Conservation (phyloP, 1,284 basidiomycete genomes). For the Athelia psychrophila region DNA sequence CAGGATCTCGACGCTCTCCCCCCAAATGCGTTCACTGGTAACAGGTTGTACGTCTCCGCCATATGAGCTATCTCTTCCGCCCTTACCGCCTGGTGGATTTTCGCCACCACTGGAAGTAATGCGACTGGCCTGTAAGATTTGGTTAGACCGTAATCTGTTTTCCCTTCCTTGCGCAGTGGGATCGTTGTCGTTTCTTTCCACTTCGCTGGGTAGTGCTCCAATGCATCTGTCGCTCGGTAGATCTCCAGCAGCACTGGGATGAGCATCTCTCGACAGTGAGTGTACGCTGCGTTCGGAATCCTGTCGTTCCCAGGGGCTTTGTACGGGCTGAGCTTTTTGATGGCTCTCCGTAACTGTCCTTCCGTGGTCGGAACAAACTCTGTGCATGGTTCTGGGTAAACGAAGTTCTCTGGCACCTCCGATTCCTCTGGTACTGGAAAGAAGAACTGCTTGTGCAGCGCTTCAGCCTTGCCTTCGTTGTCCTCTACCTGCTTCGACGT, state of each 20-base stretch:
- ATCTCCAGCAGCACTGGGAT: slow-evolving; percentile 23
- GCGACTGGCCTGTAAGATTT: slow-evolving; percentile 38
- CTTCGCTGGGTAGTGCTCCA: slow-evolving; percentile 23
- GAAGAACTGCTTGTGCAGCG: background rate
- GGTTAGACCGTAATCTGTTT: slow-evolving; percentile 29
- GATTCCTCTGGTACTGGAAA: background rate
- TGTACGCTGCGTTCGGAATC: slow-evolving; percentile 33
- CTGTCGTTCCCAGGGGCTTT: slow-evolving; percentile 35
- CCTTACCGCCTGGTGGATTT: slow-evolving; percentile 25
- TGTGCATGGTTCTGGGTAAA: background rate
- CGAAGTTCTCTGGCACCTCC: background rate
- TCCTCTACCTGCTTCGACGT: background rate
- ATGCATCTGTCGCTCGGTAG: slow-evolving; percentile 24
- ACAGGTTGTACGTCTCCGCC: slow-evolving; percentile 15
- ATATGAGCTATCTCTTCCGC: slow-evolving; percentile 20
- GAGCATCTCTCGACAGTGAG: slow-evolving; percentile 20
- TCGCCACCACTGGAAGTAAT: slow-evolving; percentile 32
- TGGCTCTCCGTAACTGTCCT: background rate
- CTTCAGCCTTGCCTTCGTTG: background rate
- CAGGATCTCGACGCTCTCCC: slow-evolving; percentile 31
- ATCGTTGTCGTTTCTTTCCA: slow-evolving; percentile 32
- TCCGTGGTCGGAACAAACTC: background rate
- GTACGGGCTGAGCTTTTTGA: slow-evolving; percentile 16
- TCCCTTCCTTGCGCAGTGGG: slow-evolving; percentile 36
- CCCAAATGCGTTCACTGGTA: slow-evolving; percentile 30